Conservation (phyloP, 768 basidiomycete species). For the Phanerochaete sordida region DNA sequence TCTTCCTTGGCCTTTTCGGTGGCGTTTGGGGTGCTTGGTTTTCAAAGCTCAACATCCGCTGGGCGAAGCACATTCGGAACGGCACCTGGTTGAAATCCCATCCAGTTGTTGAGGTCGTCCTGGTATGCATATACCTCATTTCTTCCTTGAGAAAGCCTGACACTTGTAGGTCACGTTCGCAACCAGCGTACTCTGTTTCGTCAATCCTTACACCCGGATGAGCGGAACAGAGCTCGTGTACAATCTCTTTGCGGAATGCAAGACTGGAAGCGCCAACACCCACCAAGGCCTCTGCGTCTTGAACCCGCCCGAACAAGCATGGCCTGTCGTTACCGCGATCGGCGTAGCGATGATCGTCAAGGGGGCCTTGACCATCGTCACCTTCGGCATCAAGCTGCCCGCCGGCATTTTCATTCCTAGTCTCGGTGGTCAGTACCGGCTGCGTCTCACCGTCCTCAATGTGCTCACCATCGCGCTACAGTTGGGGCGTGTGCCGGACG, state of each 20-base stretch:
- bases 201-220: constrained; percentile 90
- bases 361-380: constrained; percentile 75
- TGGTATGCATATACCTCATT: constrained; percentile 45
- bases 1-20: constrained; percentile 86
- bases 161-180: constrained; percentile 62
- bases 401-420: constrained; percentile 98
- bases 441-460: background rate
- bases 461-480: background rate
- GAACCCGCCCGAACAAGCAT: constrained; percentile 53
- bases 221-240: constrained; percentile 95
- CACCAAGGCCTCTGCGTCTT: constrained; percentile 70
- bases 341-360: constrained; percentile 80
- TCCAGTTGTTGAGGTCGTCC: constrained; percentile 77
- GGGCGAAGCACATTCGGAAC: constrained; percentile 80
- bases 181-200: constrained; percentile 76
- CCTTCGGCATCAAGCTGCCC: constrained; percentile 89
- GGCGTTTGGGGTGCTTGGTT: constrained; percentile 93
- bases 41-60: constrained; percentile 86
- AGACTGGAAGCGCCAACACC: constrained; percentile 46
- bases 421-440: constrained; percentile 45
- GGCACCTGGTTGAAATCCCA: constrained; percentile 78
- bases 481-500: constrained; percentile 94
- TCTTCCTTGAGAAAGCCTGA: background rate
- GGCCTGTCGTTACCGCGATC: constrained; percentile 63
- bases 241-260: constrained; percentile 87